Conservation (phyloP, 192 early-diverging fungal genomes). For the Lobulomyces angularis region DNA sequence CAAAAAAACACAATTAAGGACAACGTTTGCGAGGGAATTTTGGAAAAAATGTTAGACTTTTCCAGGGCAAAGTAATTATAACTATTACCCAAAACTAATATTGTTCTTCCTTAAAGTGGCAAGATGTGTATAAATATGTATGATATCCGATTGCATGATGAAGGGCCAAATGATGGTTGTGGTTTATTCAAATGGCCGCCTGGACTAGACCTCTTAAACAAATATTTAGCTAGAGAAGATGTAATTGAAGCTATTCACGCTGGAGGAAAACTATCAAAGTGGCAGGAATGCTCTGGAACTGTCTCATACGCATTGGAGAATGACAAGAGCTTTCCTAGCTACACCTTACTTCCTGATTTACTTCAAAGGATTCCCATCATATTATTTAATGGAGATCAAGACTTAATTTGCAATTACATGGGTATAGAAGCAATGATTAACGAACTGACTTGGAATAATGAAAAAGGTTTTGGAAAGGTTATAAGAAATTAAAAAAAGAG, state of each 20-base stretch:
- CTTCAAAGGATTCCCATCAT: constrained; percentile 40
- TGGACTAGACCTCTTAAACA: constrained; percentile 17
- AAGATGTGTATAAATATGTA: constrained; percentile 59
- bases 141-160: constrained; percentile 50
- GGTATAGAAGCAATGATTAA: constrained; percentile 57
- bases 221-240: constrained; percentile 24
- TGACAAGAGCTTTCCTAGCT: constrained; percentile 43
- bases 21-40: constrained; percentile 24
- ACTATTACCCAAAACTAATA: background rate
- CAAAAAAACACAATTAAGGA: constrained; percentile 13
- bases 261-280: constrained; percentile 16
- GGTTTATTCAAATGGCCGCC: constrained; percentile 36
- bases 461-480: constrained; percentile 49
- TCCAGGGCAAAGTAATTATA: constrained; percentile 12
- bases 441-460: constrained; percentile 52
- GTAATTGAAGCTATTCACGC: constrained; percentile 49
- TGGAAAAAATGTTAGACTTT: constrained; percentile 19
- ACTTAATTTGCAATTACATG: constrained; percentile 68
- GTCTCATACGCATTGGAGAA: constrained; percentile 28
- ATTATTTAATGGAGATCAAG: constrained; percentile 63
- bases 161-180: constrained; percentile 32
- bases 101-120: constrained; percentile 2
- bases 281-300: constrained; percentile 49
- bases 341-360: constrained; percentile 46
- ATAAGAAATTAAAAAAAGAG: background rate